Evolutionary conservation across 2,329 filamentous ascomycete genomes (phyloP).

Genomic region (Ophiocordyceps sinensis): DNA sequence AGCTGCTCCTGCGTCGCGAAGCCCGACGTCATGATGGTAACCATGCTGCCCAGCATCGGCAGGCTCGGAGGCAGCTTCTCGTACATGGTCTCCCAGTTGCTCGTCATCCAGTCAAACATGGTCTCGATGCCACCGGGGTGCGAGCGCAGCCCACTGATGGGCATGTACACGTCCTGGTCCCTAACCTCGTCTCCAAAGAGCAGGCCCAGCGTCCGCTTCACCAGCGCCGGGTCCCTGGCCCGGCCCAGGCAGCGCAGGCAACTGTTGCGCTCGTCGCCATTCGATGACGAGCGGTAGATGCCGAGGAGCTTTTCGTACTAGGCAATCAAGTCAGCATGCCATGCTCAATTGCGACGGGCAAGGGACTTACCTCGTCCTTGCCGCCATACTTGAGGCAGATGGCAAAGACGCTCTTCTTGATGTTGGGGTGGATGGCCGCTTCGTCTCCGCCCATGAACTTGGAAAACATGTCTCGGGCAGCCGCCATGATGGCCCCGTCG

Average conservation of each 20-base stretch:
- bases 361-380: conserved; percentile 51
- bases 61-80: conserved; percentile 75
- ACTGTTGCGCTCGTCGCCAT: conserved; percentile 72
- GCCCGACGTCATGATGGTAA: conserved; percentile 66
- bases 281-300: conserved; percentile 60
- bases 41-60: conserved; percentile 72
- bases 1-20: conserved; percentile 69
- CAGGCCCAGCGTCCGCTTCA: conserved; percentile 65
- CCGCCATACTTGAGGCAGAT: conserved; percentile 76
- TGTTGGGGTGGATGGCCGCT: conserved; percentile 78
- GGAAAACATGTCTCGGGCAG: conserved; percentile 79
- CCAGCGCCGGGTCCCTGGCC: conserved; percentile 62
- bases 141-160: conserved; percentile 61
- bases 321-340: conserved; percentile 3
- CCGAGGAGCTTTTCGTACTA: conserved; percentile 65
- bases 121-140: conserved; percentile 67
- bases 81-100: conserved; percentile 76
- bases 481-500: conserved; percentile 62
- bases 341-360: not conserved
- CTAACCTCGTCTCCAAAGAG: conserved; percentile 72
- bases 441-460: conserved; percentile 70
- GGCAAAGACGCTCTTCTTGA: conserved; percentile 73
- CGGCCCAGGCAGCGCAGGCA: conserved; percentile 74
- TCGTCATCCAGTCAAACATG: conserved; percentile 69
- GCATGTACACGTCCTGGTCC: conserved; percentile 88